Conservation (phyloP, 371 early-diverging fungal species). For the Chytridium lagenaria region DNA sequence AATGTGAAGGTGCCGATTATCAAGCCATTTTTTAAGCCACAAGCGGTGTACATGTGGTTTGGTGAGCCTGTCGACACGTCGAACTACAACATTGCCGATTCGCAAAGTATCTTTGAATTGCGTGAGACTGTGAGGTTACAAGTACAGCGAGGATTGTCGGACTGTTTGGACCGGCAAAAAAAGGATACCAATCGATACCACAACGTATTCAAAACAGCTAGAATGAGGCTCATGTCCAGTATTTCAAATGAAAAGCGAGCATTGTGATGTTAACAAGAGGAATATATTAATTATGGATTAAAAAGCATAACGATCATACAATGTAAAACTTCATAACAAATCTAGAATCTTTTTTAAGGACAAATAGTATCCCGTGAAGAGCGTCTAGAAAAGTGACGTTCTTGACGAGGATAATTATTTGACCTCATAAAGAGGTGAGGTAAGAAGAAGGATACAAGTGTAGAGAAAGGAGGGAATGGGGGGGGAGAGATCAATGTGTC, state of each 20-base stretch:
- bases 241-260: too few relatives aligned
- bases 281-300: too few relatives aligned
- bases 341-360: too few relatives aligned
- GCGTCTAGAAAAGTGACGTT: too few relatives aligned
- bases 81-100: background rate
- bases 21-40: background rate
- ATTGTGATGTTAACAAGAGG: too few relatives aligned
- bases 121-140: constrained; percentile 2
- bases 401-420: too few relatives aligned
- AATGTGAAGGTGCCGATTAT: background rate
- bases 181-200: background rate
- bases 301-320: too few relatives aligned
- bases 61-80: constrained; percentile 17
- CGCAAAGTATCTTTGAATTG: background rate
- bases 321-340: too few relatives aligned
- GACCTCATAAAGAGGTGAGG: too few relatives aligned
- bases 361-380: too few relatives aligned
- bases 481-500: constrained; percentile 13
- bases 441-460: background rate
- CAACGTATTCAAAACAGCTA: too few relatives aligned
- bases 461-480: background rate
- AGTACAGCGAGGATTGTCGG: background rate
- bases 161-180: constrained; percentile 2
- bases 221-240: too few relatives aligned
- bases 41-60: constrained; percentile 8